Conservation (phyloP, 768 basidiomycete genomes). For the Auriscalpium orientale region DNA sequence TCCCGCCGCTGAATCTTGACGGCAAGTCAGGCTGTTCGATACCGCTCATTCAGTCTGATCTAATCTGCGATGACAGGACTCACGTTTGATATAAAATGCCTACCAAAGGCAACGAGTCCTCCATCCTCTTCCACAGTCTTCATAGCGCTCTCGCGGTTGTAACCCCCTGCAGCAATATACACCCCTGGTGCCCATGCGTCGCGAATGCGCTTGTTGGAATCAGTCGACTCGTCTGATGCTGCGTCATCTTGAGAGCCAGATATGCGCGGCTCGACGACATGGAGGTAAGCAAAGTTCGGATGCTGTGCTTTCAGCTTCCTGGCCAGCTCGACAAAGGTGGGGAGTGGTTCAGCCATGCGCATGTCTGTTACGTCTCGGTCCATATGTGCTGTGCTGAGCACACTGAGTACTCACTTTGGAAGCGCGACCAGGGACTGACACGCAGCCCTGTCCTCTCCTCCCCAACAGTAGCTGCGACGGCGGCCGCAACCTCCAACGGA, state of each 20-base stretch:
- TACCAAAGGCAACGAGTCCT: constrained; percentile 7
- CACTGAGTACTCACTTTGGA: constrained; percentile 20
- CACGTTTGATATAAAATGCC: constrained; percentile 7
- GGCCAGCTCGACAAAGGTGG: constrained; percentile 22
- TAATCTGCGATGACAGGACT: background rate
- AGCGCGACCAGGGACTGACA: constrained; percentile 42
- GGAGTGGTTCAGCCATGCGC: constrained; percentile 20
- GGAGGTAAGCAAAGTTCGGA: constrained; percentile 17
- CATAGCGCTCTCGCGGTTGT: constrained; percentile 17
- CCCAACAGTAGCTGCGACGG: constrained; percentile 45
- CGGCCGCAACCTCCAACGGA: constrained; percentile 44
- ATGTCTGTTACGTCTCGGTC: constrained; percentile 2
- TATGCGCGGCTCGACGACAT: constrained; percentile 23
- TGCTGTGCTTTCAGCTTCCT: constrained; percentile 15
- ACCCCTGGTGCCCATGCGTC: constrained; percentile 16
- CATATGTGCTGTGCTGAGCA: background rate
- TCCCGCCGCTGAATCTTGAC: too few relatives aligned
- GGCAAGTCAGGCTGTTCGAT: background rate
- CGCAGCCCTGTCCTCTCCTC: constrained; percentile 44
- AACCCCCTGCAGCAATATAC: constrained; percentile 19
- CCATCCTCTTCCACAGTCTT: constrained; percentile 5
- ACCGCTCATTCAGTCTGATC: background rate
- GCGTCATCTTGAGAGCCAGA: background rate
- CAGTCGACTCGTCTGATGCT: background rate
- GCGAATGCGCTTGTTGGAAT: constrained; percentile 17